Evolutionary conservation across 2,329 filamentous ascomycete species (phyloP), one percentile per base, ranked within the genome.

Genomic region (Pseudohalonectria lignicola): DNA sequence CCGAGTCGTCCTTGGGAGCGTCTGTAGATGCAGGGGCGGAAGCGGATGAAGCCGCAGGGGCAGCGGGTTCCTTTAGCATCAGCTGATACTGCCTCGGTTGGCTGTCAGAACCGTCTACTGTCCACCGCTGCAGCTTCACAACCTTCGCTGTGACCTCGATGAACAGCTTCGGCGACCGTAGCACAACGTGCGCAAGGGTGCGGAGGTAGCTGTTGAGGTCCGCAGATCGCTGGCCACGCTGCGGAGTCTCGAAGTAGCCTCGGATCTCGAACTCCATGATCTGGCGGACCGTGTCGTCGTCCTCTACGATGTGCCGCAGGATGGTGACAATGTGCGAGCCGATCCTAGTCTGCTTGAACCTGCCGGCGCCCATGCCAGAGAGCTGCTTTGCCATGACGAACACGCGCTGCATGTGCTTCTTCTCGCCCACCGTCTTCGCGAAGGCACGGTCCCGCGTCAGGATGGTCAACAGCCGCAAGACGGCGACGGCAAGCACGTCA

Each of bases 361-460:
- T 80, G 39, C 83, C 75, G 21, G 86, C 84, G 6, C 84, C 82
- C 21, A 79, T 73, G 19, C 83, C 84, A 16, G 86, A 80, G 42
- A 96, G 74, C 56, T 96, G 90, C 57, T 93, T 94, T 41, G 90
- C 79, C 85, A 96, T 94, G 37, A 95, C 75, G 59, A 98, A 96
- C 17, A 98, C 67, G 20, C 86, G 76, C 53, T 92, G 85, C 35
- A 98, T 69, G 49, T 94, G 93, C 53, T 80, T 83, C 63, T 87
- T 94, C 54, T 94, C 83, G 5, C 86, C 85, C 34, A 96, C 71
- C 32, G 73, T 67, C 45, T 77, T 73, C 2, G 92, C 88, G 43
- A 93, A 69, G 12, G 75, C 67, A 36, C 86, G 80, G 42, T 77
- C 75, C 17, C 93, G 77, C 1, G 92, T 95, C 21, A 98, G 66